Evolutionary conservation across 768 basidiomycete species (phyloP).

Genomic region (Daedaleopsis sinensis): DNA sequence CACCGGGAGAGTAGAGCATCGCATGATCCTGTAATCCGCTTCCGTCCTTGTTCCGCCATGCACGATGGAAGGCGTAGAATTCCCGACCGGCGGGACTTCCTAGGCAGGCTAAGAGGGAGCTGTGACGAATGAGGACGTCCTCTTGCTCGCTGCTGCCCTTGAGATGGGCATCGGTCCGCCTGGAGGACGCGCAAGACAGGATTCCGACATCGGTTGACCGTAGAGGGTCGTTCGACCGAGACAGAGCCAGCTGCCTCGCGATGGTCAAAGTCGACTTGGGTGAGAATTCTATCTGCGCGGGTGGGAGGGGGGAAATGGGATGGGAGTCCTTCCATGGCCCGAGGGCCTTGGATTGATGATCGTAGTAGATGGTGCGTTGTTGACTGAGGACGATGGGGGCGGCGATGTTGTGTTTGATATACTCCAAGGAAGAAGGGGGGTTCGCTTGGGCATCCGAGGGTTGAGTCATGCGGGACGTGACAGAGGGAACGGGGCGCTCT

Average conservation of each 20-base stretch:
- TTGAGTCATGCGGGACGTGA: constrained; percentile 25
- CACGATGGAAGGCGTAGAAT: constrained; percentile 45
- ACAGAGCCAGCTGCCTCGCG: constrained; percentile 31
- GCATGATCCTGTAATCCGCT: constrained; percentile 49
- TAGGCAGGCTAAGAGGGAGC: constrained; percentile 44
- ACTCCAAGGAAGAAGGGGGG: constrained; percentile 14
- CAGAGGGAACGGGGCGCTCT: constrained; percentile 30
- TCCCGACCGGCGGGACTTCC: constrained; percentile 34
- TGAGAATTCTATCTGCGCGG: constrained; percentile 34
- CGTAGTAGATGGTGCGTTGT: constrained; percentile 44
- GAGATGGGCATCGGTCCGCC: constrained; percentile 47
- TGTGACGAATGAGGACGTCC: constrained; percentile 43
- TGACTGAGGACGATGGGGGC: constrained; percentile 38
- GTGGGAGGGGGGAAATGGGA: constrained; percentile 1
- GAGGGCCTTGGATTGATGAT: constrained; percentile 39
- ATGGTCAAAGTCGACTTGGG: constrained; percentile 36
- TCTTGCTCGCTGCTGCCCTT: constrained; percentile 51
- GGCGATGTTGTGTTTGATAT: constrained; percentile 36
- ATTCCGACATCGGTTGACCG: constrained; percentile 36
- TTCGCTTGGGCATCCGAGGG: constrained; percentile 20
- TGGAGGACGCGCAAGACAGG: constrained; percentile 47
- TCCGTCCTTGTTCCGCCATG: constrained; percentile 37
- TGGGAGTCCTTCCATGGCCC: constrained; percentile 34
- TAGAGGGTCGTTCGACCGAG: constrained; percentile 25
- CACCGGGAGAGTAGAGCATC: constrained; percentile 49